Conservation (phyloP, 768 basidiomycete species). For the Xerocomellus intermedius region DNA sequence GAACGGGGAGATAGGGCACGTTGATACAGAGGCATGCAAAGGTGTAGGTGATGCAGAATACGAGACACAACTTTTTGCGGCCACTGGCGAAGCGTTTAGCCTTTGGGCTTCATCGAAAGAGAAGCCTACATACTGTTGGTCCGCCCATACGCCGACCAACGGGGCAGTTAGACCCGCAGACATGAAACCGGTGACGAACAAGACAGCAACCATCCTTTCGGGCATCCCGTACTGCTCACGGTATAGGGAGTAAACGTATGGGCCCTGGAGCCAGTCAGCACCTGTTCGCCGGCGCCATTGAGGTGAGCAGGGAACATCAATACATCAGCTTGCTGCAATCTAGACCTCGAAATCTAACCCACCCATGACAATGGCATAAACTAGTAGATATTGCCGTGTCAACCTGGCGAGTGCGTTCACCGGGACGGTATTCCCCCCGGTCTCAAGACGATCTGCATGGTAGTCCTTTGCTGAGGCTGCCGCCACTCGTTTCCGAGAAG, state of each 20-base stretch:
- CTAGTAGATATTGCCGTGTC: slow-evolving; percentile 55
- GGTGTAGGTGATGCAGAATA: slow-evolving; percentile 68
- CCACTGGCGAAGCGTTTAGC: slow-evolving; percentile 43
- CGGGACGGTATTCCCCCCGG: slow-evolving; percentile 26
- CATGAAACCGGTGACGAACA: slow-evolving; percentile 78
- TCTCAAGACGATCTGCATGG: slow-evolving; percentile 30
- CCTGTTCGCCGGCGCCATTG: slow-evolving; percentile 35
- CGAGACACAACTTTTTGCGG: slow-evolving; percentile 62
- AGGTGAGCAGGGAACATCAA: background rate
- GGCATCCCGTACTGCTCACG: slow-evolving; percentile 63
- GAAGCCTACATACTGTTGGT: slow-evolving; percentile 47
- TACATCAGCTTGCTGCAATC: background rate
- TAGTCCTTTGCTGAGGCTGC: slow-evolving; percentile 24
- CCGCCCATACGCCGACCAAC: slow-evolving; percentile 74
- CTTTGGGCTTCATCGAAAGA: background rate
- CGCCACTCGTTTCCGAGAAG: slow-evolving; percentile 23
- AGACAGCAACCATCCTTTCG: slow-evolving; percentile 61
- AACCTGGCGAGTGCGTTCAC: slow-evolving; percentile 30
- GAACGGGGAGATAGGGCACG: slow-evolving; percentile 53
- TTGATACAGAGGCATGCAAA: slow-evolving; percentile 59
- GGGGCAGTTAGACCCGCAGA: slow-evolving; percentile 70
- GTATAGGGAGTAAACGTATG: slow-evolving; percentile 76
- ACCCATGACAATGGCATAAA: slow-evolving; percentile 78
- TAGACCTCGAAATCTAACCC: slow-evolving; percentile 16
- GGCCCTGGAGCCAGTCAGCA: slow-evolving; percentile 79